phyloP scores from a whole-genome alignment of 352 stramenopile species.

The Globisporangium splendens region DNA sequence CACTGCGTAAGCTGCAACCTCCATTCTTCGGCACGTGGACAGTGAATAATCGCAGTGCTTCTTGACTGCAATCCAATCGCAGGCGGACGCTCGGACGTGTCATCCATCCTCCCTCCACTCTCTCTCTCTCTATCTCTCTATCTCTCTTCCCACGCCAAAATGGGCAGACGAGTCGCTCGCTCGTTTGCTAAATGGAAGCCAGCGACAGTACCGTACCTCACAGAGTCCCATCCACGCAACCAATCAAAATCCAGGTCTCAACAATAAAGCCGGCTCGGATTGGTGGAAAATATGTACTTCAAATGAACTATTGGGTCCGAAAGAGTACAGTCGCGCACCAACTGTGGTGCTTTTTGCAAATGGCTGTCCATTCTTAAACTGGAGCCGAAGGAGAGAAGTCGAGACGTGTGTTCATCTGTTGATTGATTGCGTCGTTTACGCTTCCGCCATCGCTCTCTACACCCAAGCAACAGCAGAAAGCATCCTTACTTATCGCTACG shows the following conservation, averaged over 20 bases:
- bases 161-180: neutral
- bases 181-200: neutral
- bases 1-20: neutral
- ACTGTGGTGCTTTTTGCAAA: conserved; percentile 3
- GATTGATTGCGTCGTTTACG: neutral
- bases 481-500: neutral
- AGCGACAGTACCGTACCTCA: neutral
- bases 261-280: too few species aligned
- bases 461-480: neutral
- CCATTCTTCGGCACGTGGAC: neutral
- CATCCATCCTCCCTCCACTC: neutral
- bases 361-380: conserved; percentile 14
- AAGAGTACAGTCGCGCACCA: conserved; percentile 5
- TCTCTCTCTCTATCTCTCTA: neutral
- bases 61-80: neutral
- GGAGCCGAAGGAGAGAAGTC: conserved; percentile 8
- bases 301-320: conserved; percentile 5
- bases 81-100: neutral
- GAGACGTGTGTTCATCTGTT: too few species aligned
- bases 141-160: neutral
- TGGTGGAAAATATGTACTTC: too few species aligned
- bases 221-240: neutral
- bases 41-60: neutral
- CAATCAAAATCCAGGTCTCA: neutral
- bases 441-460: neutral